Conservation (phyloP, 345 rosid genomes). For the Raphanus raphanistrum region DNA sequence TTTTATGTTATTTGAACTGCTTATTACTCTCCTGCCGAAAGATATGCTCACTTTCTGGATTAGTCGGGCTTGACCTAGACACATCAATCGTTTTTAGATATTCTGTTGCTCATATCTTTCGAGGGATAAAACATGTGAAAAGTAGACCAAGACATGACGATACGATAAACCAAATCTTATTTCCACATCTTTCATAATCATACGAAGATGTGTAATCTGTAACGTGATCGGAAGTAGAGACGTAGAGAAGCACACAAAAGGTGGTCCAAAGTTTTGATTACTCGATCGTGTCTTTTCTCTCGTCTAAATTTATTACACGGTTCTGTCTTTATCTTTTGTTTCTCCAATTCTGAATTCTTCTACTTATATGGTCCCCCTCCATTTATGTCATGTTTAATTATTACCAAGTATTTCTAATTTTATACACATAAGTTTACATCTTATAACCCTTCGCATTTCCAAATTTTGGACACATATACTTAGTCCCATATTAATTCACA, state of each 20-base stretch:
- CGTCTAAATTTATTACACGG: constrained; percentile 4
- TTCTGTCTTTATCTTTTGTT: constrained; percentile 7
- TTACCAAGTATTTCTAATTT: background rate
- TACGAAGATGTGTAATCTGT: constrained; percentile 6
- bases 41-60: background rate
- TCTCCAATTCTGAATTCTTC: constrained; percentile 1
- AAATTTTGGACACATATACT: background rate
- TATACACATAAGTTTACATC: background rate
- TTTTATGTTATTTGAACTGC: background rate
- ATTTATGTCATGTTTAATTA: background rate
- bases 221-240: background rate
- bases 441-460: background rate
- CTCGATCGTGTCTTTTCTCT: background rate
- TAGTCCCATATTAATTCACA: background rate
- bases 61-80: background rate
- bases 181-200: background rate
- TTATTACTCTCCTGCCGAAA: background rate
- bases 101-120: background rate
- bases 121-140: background rate
- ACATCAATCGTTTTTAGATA: background rate
- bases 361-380: constrained; percentile 17
- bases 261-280: constrained; percentile 31
- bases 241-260: constrained; percentile 16
- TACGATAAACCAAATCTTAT: background rate
- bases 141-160: background rate